Base-by-base conservation (phyloP, 345 rosid species). In the Bretschneidera sinensis region DNA sequence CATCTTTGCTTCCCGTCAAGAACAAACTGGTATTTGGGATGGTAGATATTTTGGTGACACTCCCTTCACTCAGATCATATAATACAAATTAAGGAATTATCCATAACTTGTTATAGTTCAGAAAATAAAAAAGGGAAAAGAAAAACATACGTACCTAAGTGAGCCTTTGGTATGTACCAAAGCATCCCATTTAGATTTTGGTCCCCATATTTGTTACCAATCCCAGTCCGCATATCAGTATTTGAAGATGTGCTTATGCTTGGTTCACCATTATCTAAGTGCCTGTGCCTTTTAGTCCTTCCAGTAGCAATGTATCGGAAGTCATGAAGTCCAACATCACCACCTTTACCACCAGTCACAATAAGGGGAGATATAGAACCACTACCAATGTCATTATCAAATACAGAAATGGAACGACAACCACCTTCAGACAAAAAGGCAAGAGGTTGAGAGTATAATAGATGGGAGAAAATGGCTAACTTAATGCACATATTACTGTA, bases 121-220 rank as follows among this genome's bases (percentile, higher is more conserved):
- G 50, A 55, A 33, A 0, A 9, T n/a, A 24, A 48, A 58, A 31
- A 50, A 59, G 45, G 24, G 21, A 43, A 17, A 35, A 50, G 59
- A 43, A 53, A 55, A 54, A 57, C 34, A 24, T 54, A 16, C 47
- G 28, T 78, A 88, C 97, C 98, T 85, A 72, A 75, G 82, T 89
- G 98, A 65, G 96, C 96, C 78, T 92, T 92, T 58, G 98, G 95
- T 67, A 92, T 78, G 73, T 92, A 86, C 98, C 98, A 92, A 54
- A 92, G 87, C 98, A 92, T 92, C 67, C 96, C 98, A 33, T 76
- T 73, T 19, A 49, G 66, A 74, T 81, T 85, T 74, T 83, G 91
- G 43, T 81, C 83, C n/a, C 72, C 73, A 15, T 71, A 53, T 63
- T 78, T 83, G 53, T 62, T 59, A 55, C 53, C 72, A 20, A 21